Evolutionary conservation across 179 eudicot genomes (phyloP).

Genomic region (Actinidia chinensis): DNA sequence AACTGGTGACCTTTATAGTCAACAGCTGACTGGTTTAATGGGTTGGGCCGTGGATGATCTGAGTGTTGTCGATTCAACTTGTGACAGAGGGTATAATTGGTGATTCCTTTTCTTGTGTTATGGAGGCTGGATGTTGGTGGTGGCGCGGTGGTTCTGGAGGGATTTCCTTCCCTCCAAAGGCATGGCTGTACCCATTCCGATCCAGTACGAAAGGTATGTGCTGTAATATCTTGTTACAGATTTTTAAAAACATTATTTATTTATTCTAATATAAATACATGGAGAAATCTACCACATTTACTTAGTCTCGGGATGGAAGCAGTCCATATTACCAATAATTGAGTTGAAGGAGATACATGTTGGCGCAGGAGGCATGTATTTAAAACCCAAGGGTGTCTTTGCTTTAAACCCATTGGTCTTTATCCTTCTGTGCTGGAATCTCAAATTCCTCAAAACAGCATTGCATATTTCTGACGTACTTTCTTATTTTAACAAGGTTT

Average conservation of each 20-base stretch:
- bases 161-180: constrained; percentile 60
- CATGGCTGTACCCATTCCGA: constrained; percentile 79
- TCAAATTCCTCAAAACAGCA: constrained; percentile 14
- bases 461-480: not conserved
- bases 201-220: constrained; percentile 84
- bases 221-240: constrained; percentile 28
- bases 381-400: constrained; percentile 49
- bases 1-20: constrained; percentile 94
- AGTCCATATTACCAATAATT: constrained; percentile 97
- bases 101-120: constrained; percentile 95
- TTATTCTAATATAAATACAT: too few relatives aligned
- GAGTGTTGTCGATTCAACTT: constrained; percentile 93
- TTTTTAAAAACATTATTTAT: too few relatives aligned
- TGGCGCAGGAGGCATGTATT: constrained; percentile 75
- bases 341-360: constrained; percentile 88
- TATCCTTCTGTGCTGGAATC: constrained; percentile 91
- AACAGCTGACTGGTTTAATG: constrained; percentile 99
- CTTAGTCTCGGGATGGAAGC: constrained; percentile 96
- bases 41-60: constrained; percentile 94
- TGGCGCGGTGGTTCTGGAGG: constrained; percentile 98
- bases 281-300: constrained; percentile 90
- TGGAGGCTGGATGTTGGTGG: constrained; percentile 97
- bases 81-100: constrained; percentile 72
- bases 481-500: too few relatives aligned
- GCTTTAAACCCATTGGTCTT: too few relatives aligned